Percentiles rank a stretch among this genome's conserved stretches.
Evolutionary conservation across 441 rosid species (phyloP).

Genomic region (Corymbia calophylla): DNA sequence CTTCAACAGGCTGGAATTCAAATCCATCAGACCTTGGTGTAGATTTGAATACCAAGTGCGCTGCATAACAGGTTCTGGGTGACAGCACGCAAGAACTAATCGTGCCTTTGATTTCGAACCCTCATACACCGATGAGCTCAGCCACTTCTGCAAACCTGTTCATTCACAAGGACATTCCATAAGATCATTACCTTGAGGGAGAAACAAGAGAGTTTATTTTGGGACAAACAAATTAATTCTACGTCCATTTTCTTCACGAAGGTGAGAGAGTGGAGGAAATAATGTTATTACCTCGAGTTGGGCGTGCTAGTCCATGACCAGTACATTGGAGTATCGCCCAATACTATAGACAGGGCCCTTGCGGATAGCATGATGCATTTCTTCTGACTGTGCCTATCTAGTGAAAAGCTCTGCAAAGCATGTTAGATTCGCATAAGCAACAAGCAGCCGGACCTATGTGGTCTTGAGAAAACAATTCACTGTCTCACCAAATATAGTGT

Average conservation of each 20-base stretch:
- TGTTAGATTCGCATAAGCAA: neutral
- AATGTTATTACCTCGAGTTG: too few relatives aligned
- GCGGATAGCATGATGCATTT: neutral
- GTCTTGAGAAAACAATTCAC: neutral
- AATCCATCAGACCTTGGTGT: constrained; percentile 21
- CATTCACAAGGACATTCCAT: too few relatives aligned
- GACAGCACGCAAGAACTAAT: constrained; percentile 37
- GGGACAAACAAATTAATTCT: too few relatives aligned
- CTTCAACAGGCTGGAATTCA: constrained; percentile 24
- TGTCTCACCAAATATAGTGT: too few relatives aligned
- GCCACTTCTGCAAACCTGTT: constrained; percentile 58
- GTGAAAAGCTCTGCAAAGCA: neutral
- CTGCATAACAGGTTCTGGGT: constrained; percentile 21
- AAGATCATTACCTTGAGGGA: too few relatives aligned
- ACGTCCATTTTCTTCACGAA: too few relatives aligned
- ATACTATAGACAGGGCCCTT: neutral
- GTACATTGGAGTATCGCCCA: constrained; percentile 1
- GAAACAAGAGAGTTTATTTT: too few relatives aligned
- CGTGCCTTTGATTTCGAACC: constrained; percentile 56
- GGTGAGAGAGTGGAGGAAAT: too few relatives aligned
- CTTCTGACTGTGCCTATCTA: neutral
- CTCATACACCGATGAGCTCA: constrained; percentile 36
- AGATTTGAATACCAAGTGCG: constrained; percentile 35
- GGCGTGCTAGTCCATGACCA: neutral
- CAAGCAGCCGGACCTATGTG: neutral